Conservation (phyloP, 768 basidiomycete genomes). For the Mycena filopes region DNA sequence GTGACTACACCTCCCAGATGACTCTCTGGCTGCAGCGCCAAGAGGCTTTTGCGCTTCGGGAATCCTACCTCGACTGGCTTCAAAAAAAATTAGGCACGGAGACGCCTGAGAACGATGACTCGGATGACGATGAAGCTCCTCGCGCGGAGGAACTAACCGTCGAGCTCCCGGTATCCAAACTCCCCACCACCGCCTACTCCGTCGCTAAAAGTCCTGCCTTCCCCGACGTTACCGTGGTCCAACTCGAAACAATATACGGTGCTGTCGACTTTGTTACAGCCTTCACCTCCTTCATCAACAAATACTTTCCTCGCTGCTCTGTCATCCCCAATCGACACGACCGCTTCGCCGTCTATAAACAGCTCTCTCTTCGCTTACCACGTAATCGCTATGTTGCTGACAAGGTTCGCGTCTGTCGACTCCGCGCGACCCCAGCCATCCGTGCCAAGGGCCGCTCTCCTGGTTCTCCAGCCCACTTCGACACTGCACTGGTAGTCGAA, state of each 20-base stretch:
- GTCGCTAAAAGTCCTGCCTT: constrained; percentile 23
- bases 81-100: background rate
- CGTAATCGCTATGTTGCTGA: constrained; percentile 14
- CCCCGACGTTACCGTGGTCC: constrained; percentile 19
- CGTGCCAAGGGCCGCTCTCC: background rate
- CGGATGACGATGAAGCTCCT: constrained; percentile 9
- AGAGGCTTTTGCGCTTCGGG: constrained; percentile 40
- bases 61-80: constrained; percentile 40
- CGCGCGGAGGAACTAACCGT: background rate
- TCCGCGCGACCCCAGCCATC: constrained; percentile 8
- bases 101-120: background rate
- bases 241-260: constrained; percentile 18
- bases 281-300: constrained; percentile 25
- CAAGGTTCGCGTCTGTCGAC: background rate
- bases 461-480: constrained; percentile 17
- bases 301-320: constrained; percentile 1
- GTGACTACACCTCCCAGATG: constrained; percentile 46
- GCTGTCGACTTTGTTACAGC: constrained; percentile 19
- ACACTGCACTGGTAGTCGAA: constrained; percentile 23
- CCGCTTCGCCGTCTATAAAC: constrained; percentile 29
- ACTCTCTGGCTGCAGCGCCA: constrained; percentile 43
- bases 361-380: constrained; percentile 6
- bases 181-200: constrained; percentile 7
- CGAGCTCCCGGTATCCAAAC: constrained; percentile 1
- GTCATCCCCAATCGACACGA: constrained; percentile 15